These are phyloP conservation scores for Perkinsus chesapeaki DNA, from an alignment of 169 alveolate species.

Conservation along the genomic window DNA sequence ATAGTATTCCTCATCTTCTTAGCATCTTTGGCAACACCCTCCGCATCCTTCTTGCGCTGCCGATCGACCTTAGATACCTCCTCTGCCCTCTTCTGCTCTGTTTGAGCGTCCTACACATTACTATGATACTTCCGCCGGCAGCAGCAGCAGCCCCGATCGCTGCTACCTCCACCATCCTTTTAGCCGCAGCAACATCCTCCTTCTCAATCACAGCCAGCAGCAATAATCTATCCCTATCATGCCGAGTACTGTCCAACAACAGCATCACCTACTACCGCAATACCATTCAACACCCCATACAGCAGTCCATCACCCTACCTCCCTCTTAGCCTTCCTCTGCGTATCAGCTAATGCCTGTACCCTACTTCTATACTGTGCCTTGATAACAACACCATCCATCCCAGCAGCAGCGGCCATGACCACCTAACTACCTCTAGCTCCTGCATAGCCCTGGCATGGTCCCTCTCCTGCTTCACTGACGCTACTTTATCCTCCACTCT, in stretches of 20 bases:
- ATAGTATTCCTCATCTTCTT: background rate
- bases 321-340: background rate
- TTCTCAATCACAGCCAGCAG: background rate
- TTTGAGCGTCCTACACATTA: background rate
- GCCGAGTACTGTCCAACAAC: background rate
- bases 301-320: background rate
- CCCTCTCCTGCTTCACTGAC: background rate
- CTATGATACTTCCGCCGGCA: background rate
- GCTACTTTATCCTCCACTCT: background rate
- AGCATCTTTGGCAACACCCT: background rate
- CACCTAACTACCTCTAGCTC: background rate
- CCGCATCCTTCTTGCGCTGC: background rate
- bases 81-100: background rate
- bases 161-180: background rate
- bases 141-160: background rate
- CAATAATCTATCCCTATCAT: background rate
- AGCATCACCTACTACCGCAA: background rate
- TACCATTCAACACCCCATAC: background rate
- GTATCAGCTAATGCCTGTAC: background rate
- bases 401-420: no score
- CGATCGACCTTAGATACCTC: background rate
- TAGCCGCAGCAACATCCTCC: background rate
- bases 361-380: background rate
- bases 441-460: background rate
- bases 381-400: background rate